A percentile compares a stretch with the other conserved stretches of the same genome.
Conservation (phyloP, 805 yeast species). For the Hanseniaspora lachancei region DNA sequence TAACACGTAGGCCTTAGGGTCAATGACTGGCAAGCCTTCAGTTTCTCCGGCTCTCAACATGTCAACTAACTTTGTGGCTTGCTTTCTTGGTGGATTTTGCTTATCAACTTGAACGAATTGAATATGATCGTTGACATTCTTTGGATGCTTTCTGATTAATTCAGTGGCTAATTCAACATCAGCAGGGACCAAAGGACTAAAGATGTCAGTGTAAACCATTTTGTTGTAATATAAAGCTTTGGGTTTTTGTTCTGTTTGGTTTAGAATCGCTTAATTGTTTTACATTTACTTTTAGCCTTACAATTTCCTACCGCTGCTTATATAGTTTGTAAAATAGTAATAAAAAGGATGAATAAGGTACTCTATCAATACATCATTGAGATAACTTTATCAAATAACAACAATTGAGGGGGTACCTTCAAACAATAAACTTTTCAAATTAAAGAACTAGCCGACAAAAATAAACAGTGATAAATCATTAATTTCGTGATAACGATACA, state of each 20-base stretch:
- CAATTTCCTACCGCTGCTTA: no score
- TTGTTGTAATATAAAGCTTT: background rate
- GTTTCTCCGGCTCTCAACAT: conserved; percentile 46
- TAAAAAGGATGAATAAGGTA: no score
- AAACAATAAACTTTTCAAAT: no score
- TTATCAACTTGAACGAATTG: conserved; percentile 58
- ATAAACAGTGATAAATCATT: no score
- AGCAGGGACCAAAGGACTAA: conserved; percentile 4
- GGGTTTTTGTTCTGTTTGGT: background rate
- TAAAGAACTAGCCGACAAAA: no score
- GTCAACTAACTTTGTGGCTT: conserved; percentile 52
- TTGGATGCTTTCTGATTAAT: conserved; percentile 9
- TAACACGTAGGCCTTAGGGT: conserved; percentile 57
- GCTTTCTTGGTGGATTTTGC: conserved; percentile 67
- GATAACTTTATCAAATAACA: no score
- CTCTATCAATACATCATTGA: no score
- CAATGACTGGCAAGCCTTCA: conserved; percentile 37
- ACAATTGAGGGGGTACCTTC: no score
- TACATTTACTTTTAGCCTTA: background rate
- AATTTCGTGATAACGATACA: background rate
- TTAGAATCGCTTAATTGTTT: no score
- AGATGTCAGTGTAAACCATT: conserved; percentile 11
- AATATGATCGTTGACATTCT: conserved; percentile 28
- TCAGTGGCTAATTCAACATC: conserved; percentile 8
- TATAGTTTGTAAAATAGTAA: no score